Evolutionary conservation across 352 stramenopile species (phyloP).

Genomic region (Phytophthora aleatoria): DNA sequence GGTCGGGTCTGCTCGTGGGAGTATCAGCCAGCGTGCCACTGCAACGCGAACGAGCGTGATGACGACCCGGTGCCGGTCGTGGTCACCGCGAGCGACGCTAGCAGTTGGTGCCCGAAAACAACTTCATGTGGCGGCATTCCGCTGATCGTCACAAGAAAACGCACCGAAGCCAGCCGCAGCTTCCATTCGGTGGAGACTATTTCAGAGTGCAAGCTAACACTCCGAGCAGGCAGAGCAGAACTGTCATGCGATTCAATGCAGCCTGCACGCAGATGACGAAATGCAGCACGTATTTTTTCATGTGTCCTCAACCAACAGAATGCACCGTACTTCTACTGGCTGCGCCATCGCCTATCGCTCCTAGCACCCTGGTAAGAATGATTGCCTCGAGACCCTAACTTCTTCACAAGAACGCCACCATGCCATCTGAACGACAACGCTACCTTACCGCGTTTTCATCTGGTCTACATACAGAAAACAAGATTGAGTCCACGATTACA

Average conservation of each 20-base stretch:
- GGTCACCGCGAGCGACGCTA: conserved; percentile 8
- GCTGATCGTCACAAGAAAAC: conserved; percentile 11
- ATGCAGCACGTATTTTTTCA: background rate
- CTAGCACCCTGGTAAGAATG: conserved; percentile 2
- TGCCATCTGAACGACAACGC: conserved; percentile 3
- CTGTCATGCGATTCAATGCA: conserved; percentile 4
- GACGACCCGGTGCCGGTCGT: conserved; percentile 14
- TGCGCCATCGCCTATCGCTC: conserved; percentile 10
- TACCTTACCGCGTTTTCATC: conserved; percentile 13
- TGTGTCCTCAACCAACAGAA: background rate
- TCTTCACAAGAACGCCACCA: background rate
- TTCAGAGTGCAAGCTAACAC: background rate
- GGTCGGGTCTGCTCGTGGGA: conserved; percentile 1
- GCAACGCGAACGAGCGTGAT: conserved; percentile 10
- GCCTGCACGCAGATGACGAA: conserved; percentile 6
- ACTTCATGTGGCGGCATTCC: conserved; percentile 9
- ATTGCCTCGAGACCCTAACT: background rate
- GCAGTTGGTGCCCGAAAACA: conserved; percentile 12
- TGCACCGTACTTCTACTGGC: background rate
- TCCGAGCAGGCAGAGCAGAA: background rate
- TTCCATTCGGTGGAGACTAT: conserved; percentile 2
- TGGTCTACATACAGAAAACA: conserved; percentile 27
- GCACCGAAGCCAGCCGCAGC: background rate
- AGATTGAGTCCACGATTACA: conserved; percentile 4
- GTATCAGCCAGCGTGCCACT: conserved; percentile 18